A percentile compares a stretch with the other conserved stretches of the same genome.
Conservation (phyloP, 768 basidiomycete genomes). For the Leccinellum rugosiceps region DNA sequence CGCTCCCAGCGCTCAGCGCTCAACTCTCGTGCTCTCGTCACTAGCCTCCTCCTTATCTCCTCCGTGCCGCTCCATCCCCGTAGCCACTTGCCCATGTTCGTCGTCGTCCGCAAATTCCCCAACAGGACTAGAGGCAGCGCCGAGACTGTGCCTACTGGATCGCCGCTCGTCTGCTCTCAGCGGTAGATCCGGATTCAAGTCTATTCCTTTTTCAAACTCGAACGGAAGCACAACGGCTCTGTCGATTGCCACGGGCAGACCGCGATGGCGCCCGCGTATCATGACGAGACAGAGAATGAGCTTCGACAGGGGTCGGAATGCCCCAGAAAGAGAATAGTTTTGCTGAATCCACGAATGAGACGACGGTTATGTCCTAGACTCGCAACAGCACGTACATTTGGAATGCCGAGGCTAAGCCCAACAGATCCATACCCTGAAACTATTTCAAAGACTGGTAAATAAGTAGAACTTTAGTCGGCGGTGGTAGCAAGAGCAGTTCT, state of each 20-base stretch:
- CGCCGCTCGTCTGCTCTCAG: slow-evolving; percentile 10
- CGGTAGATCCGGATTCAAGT: slow-evolving; percentile 6
- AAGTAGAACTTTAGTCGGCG: background rate
- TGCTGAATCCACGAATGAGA: slow-evolving; percentile 42
- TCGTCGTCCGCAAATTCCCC: background rate
- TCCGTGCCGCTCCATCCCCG: background rate
- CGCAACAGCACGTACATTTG: slow-evolving; percentile 49
- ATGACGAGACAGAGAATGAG: slow-evolving; percentile 85
- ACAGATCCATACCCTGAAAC: slow-evolving; percentile 88
- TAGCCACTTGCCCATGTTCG: background rate
- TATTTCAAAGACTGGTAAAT: slow-evolving; percentile 68
- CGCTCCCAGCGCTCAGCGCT: background rate
- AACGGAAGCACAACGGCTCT: slow-evolving; percentile 79
- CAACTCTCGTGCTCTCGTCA: background rate
- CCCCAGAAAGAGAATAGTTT: slow-evolving; percentile 79
- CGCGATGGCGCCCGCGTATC: slow-evolving; percentile 91
- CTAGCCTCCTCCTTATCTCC: background rate
- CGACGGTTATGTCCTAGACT: background rate
- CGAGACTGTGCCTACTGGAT: slow-evolving; percentile 3
- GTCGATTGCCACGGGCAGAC: slow-evolving; percentile 84
- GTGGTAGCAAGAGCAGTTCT: background rate
- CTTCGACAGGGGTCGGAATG: slow-evolving; percentile 79
- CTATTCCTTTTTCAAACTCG: slow-evolving; percentile 45
- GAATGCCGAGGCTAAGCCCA: slow-evolving; percentile 86
- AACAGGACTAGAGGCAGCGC: background rate